These are phyloP conservation scores for Excoecaria agallocha DNA, from an alignment of 345 rosid species.

Conservation along the genomic window DNA sequence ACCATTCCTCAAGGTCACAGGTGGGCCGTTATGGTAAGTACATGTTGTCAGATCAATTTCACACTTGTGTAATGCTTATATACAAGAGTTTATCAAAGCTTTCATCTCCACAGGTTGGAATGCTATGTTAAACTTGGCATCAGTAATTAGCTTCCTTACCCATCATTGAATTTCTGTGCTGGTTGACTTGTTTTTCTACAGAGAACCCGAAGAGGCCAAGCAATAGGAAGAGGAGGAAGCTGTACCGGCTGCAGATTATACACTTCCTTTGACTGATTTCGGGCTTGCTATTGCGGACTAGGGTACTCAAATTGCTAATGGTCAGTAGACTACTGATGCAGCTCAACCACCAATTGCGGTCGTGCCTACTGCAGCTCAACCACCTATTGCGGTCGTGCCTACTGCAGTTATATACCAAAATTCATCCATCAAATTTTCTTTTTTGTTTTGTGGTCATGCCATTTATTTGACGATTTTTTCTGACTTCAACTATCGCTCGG, in stretches of 20 bases:
- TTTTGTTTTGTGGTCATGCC: not conserved
- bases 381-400: too few relatives aligned
- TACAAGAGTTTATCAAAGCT: too few relatives aligned
- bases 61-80: too few relatives aligned
- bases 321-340: constrained; percentile 58
- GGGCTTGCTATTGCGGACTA: constrained; percentile 43
- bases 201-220: constrained; percentile 31
- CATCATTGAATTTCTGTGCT: not conserved
- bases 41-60: not conserved
- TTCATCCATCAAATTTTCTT: too few relatives aligned
- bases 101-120: not conserved
- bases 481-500: not conserved
- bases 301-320: constrained; percentile 47
- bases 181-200: constrained; percentile 29
- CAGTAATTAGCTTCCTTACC: not conserved
- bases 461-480: not conserved
- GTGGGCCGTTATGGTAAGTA: constrained; percentile 35
- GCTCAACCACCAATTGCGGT: constrained; percentile 56
- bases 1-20: constrained; percentile 59
- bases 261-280: constrained; percentile 34
- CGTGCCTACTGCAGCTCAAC: constrained; percentile 46
- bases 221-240: constrained; percentile 32
- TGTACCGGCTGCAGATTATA: constrained; percentile 32
- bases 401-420: too few relatives aligned
- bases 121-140: not conserved